phyloP scores from a whole-genome alignment of 257 asterid species.

The Plantago elongata region DNA sequence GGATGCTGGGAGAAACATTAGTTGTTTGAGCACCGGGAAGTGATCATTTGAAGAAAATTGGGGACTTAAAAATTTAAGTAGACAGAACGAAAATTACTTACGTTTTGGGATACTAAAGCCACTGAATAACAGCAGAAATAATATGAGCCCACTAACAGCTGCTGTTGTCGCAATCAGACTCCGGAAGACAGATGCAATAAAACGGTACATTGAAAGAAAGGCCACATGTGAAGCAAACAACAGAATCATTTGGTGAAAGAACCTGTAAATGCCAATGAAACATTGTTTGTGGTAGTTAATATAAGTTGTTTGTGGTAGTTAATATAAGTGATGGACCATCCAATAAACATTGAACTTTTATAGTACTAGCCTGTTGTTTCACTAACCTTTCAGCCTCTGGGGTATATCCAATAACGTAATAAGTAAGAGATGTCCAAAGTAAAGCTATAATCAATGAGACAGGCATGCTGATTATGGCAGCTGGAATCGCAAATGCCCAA shows the following conservation, averaged over 20 bases:
- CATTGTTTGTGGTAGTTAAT: background rate
- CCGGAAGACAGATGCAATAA: conserved; percentile 6
- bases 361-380: background rate
- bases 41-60: background rate
- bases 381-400: conserved; percentile 14
- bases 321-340: background rate
- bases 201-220: background rate
- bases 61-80: background rate
- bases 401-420: conserved; percentile 9
- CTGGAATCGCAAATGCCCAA: conserved; percentile 11
- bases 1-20: background rate
- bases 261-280: background rate
- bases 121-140: conserved; percentile 8
- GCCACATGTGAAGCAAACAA: conserved; percentile 3
- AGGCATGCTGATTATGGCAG: conserved; percentile 1
- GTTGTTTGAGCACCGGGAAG: background rate
- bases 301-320: background rate
- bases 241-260: background rate
- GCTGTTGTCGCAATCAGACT: conserved; percentile 5
- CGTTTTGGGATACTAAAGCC: conserved; percentile 5
- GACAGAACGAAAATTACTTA: background rate
- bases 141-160: background rate
- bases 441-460: background rate
- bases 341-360: background rate
- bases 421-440: conserved; percentile 14